Percentiles rank a stretch among this genome's conserved stretches.
Evolutionary conservation across 805 yeast species (phyloP).

Genomic region (Ogataea nitratoaversa): DNA sequence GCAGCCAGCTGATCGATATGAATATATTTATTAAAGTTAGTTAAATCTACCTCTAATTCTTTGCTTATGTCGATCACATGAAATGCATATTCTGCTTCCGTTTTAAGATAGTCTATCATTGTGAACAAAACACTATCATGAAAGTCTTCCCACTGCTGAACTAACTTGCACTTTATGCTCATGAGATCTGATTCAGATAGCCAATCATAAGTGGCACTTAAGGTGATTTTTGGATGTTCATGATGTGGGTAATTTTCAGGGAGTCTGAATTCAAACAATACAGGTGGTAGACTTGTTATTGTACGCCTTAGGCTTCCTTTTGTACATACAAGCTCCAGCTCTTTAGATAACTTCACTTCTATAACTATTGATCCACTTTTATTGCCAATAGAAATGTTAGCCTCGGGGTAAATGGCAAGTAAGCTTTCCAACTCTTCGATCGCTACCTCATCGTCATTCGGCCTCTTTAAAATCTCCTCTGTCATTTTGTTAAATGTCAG

Average conservation of each 20-base stretch:
- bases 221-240: slow-evolving; percentile 23
- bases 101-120: slow-evolving; percentile 38
- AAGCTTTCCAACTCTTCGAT: slow-evolving; percentile 39
- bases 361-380: slow-evolving; percentile 27
- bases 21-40: slow-evolving; percentile 8
- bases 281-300: slow-evolving; percentile 26
- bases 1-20: slow-evolving; percentile 24
- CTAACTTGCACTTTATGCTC: slow-evolving; percentile 17
- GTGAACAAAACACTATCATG: slow-evolving; percentile 39
- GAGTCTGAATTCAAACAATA: slow-evolving; percentile 28
- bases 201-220: slow-evolving; percentile 29
- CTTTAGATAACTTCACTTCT: slow-evolving; percentile 23
- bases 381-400: slow-evolving; percentile 5
- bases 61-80: slow-evolving; percentile 7
- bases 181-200: slow-evolving; percentile 20
- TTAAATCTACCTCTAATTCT: slow-evolving; percentile 3
- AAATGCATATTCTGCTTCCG: slow-evolving; percentile 16
- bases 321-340: slow-evolving; percentile 17
- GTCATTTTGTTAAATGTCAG: not conserved
- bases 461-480: too few relatives aligned
- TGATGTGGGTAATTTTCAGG: slow-evolving; percentile 35
- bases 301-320: slow-evolving; percentile 6
- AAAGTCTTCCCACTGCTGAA: slow-evolving; percentile 32
- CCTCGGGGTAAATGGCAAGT: slow-evolving; percentile 39
- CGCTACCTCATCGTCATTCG: slow-evolving; percentile 4